Evolutionary conservation across 176 grass and related monocot genomes (phyloP).

Genomic region (Alloteropsis semialata): DNA sequence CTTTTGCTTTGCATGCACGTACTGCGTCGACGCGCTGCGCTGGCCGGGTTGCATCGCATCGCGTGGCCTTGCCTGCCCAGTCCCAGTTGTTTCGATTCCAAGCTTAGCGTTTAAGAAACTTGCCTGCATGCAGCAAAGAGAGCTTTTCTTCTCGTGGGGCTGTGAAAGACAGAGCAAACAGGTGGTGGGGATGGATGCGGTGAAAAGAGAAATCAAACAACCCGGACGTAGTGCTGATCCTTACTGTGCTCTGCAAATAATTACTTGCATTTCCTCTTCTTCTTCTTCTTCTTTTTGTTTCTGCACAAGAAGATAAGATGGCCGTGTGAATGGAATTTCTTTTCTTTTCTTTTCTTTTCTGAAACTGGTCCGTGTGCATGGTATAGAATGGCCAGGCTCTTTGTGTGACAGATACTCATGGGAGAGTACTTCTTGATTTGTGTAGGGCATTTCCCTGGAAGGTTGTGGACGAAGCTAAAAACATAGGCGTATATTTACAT

Average conservation of each 20-base stretch:
- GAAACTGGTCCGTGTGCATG: too few relatives aligned
- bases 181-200: neutral
- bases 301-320: conserved; percentile 7
- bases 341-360: too few relatives aligned
- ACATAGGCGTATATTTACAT: neutral
- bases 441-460: conserved; percentile 10
- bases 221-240: neutral
- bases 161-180: conserved; percentile 27
- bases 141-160: conserved; percentile 34
- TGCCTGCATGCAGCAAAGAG: conserved; percentile 18
- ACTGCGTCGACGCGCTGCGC: conserved; percentile 20
- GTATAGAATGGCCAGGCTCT: neutral
- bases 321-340: conserved; percentile 20
- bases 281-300: neutral
- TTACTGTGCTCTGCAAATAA: neutral
- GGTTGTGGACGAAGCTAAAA: neutral
- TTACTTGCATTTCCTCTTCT: neutral
- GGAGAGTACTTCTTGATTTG: conserved; percentile 18
- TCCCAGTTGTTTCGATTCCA: conserved; percentile 48
- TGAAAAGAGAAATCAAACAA: neutral
- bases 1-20: conserved; percentile 55
- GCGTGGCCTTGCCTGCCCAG: conserved; percentile 1
- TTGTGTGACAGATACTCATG: conserved; percentile 11
- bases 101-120: conserved; percentile 65
- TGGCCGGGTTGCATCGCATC: conserved; percentile 25